A percentile compares a stretch with the other conserved stretches of the same genome.
These are phyloP conservation scores for Carpinus viminea DNA, from an alignment of 306 rosid genomes.

Conservation along the genomic window DNA sequence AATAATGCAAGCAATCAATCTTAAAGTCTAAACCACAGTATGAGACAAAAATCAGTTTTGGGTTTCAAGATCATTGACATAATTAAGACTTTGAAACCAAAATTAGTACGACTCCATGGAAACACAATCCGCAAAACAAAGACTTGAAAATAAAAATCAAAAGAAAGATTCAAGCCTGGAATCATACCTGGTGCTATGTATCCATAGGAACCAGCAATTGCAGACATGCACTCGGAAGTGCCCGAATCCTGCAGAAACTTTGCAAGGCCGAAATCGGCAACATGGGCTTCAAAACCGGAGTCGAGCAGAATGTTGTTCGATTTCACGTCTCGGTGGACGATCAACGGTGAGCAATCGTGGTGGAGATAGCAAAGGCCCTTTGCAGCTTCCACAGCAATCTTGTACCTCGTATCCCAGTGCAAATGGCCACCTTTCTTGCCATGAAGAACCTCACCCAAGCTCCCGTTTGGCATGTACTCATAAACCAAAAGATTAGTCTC, in stretches of 20 bases:
- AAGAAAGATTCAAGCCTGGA: slow-evolving; percentile 11
- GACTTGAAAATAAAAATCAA: slow-evolving; percentile 15
- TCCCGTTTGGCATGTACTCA: slow-evolving; percentile 97
- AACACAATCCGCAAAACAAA: slow-evolving; percentile 6
- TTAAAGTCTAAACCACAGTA: slow-evolving; percentile 17
- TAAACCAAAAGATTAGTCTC: slow-evolving; percentile 94
- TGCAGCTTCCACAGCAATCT: slow-evolving; percentile 90
- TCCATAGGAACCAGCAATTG: slow-evolving; percentile 98
- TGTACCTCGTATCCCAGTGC: slow-evolving; percentile 87
- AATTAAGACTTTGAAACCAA: slow-evolving; percentile 26
- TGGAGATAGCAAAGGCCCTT: slow-evolving; percentile 97
- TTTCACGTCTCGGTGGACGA: slow-evolving; percentile 90
- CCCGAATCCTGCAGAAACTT: slow-evolving; percentile 98
- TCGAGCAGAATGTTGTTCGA: slow-evolving; percentile 96
- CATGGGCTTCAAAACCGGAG: slow-evolving; percentile 85
- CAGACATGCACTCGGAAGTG: slow-evolving; percentile 98
- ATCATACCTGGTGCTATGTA: slow-evolving; percentile 92
- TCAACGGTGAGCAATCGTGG: slow-evolving; percentile 94
- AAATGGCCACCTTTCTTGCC: slow-evolving; percentile 97
- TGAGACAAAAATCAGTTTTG: slow-evolving; percentile 32
- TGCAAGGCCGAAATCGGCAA: slow-evolving; percentile 98
- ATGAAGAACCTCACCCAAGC: slow-evolving; percentile 94
- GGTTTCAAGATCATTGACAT: slow-evolving; percentile 13
- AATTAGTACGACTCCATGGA: slow-evolving; percentile 15
- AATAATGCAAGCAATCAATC: slow-evolving; percentile 24